These are phyloP conservation scores for Candida ipomoeae DNA, from an alignment of 805 yeast genomes.

Conservation along the genomic window DNA sequence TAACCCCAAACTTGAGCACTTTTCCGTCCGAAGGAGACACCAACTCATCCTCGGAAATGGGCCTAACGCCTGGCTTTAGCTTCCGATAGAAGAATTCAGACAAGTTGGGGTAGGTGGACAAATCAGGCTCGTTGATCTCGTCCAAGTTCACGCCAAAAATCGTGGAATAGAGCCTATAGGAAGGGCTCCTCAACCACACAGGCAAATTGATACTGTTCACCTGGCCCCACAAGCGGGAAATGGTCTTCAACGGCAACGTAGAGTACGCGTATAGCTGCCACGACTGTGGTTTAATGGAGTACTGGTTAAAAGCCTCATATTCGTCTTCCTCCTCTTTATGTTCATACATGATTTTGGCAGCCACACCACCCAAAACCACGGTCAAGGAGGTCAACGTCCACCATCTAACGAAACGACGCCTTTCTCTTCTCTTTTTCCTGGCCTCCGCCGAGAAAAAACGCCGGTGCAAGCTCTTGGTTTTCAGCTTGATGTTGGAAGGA, in stretches of 20 bases:
- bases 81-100: slow-evolving; percentile 89
- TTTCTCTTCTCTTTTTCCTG: slow-evolving; percentile 34
- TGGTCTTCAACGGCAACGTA: slow-evolving; percentile 83
- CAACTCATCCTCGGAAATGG: slow-evolving; percentile 59
- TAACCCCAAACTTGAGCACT: slow-evolving; percentile 77
- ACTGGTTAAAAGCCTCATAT: slow-evolving; percentile 27
- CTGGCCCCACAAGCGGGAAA: slow-evolving; percentile 93
- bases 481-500: slow-evolving; percentile 31
- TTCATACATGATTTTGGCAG: slow-evolving; percentile 42
- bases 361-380: slow-evolving; percentile 51
- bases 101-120: slow-evolving; percentile 69
- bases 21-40: slow-evolving; percentile 94
- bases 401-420: slow-evolving; percentile 43
- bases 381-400: slow-evolving; percentile 54
- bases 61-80: slow-evolving; percentile 73
- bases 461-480: slow-evolving; percentile 34
- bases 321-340: slow-evolving; percentile 29
- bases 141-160: slow-evolving; percentile 84
- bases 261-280: slow-evolving; percentile 90
- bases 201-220: slow-evolving; percentile 82
- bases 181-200: slow-evolving; percentile 78
- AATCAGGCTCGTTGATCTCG: slow-evolving; percentile 82
- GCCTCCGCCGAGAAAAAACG: slow-evolving; percentile 43
- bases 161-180: slow-evolving; percentile 71
- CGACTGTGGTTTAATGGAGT: slow-evolving; percentile 60